phyloP scores from a whole-genome alignment of 208 protist species.

The Lotmaria passim region DNA sequence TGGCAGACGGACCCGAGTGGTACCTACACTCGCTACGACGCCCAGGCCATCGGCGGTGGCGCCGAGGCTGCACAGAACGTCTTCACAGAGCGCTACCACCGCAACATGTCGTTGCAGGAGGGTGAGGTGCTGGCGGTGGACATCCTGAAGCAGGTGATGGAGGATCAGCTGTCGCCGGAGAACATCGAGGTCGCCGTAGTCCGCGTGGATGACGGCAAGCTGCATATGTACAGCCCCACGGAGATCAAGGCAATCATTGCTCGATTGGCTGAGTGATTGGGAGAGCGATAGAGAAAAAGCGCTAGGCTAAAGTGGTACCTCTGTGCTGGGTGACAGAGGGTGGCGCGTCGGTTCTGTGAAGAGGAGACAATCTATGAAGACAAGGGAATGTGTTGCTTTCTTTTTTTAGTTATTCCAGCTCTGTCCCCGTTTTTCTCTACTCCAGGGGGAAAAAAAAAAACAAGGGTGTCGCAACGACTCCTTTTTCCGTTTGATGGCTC shows the following conservation, averaged over 20 bases:
- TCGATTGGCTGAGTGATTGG: conserved; percentile 44
- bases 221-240: conserved; percentile 91
- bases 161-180: conserved; percentile 97
- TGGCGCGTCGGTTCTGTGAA: too few species aligned
- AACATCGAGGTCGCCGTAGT: conserved; percentile 98
- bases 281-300: neutral
- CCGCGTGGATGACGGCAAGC: conserved; percentile 71
- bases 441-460: too few species aligned
- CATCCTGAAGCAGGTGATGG: conserved; percentile 99
- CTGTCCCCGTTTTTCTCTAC: too few species aligned
- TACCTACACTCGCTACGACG: conserved; percentile 96
- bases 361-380: too few species aligned
- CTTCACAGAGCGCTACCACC: conserved; percentile 98
- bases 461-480: too few species aligned
- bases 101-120: conserved; percentile 96
- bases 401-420: too few species aligned
- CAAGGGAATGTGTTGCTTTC: too few species aligned
- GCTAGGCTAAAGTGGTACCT: too few species aligned
- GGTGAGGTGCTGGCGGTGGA: conserved; percentile 95
- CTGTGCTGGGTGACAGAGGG: too few species aligned
- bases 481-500: too few species aligned
- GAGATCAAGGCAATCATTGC: conserved; percentile 93
- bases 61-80: conserved; percentile 98
- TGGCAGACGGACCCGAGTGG: conserved; percentile 98
- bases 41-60: conserved; percentile 98